A percentile compares a stretch with the other conserved stretches of the same genome.
These are phyloP conservation scores for Geotrichum cucujoidarum DNA, from an alignment of 1,139 yeast species.

Conservation along the genomic window DNA sequence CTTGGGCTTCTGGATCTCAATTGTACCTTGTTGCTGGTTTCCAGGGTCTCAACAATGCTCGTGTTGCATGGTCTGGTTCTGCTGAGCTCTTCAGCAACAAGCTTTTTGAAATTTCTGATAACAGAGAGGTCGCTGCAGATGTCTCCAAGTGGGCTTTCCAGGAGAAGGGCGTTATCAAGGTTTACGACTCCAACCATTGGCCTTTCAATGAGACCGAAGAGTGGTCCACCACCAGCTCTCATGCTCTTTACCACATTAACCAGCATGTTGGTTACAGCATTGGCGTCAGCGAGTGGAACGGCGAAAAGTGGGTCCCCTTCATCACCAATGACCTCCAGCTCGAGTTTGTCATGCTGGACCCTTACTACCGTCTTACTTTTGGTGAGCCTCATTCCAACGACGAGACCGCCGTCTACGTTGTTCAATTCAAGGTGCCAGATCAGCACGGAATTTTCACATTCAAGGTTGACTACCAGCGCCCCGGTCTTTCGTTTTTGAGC, in stretches of 20 bases:
- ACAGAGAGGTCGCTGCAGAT: constrained; percentile 42
- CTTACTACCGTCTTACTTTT: constrained; percentile 72
- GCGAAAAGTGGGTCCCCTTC: constrained; percentile 68
- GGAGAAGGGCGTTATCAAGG: constrained; percentile 57
- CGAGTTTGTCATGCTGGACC: constrained; percentile 87
- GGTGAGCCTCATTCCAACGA: constrained; percentile 30
- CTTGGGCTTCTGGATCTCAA: constrained; percentile 83
- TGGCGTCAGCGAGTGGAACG: constrained; percentile 59
- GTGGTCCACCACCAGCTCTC: constrained; percentile 20
- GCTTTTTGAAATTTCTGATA: constrained; percentile 31
- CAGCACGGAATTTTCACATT: constrained; percentile 97
- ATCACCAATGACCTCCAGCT: constrained; percentile 62
- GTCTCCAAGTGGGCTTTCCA: constrained; percentile 73
- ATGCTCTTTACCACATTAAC: constrained; percentile 58
- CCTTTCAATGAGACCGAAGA: constrained; percentile 31
- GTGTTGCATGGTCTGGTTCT: constrained; percentile 79
- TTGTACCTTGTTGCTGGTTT: constrained; percentile 72
- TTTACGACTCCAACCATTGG: constrained; percentile 47
- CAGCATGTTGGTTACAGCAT: constrained; percentile 49
- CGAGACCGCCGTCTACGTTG: constrained; percentile 43
- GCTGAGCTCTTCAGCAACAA: constrained; percentile 45
- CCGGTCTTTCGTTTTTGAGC: constrained; percentile 66
- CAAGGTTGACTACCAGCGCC: constrained; percentile 69
- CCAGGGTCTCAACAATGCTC: constrained; percentile 75
- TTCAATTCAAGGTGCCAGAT: constrained; percentile 75